Percentiles rank a stretch among this genome's conserved stretches.
phyloP scores from a whole-genome alignment of 2,329 filamentous ascomycete genomes.

The Cordyceps militaris region DNA sequence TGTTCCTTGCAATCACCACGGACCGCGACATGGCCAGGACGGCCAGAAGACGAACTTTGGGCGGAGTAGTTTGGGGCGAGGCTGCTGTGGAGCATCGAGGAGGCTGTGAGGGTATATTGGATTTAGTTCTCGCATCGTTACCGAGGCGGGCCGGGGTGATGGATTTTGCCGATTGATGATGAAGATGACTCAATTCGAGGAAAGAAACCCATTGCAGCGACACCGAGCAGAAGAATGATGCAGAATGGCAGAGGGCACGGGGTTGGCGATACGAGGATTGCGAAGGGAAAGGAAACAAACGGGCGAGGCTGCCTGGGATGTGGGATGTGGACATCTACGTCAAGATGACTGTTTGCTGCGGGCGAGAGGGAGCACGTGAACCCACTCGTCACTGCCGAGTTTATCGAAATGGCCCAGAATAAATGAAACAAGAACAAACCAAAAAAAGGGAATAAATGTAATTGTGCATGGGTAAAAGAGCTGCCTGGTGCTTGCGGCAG shows the following conservation, averaged over 20 bases:
- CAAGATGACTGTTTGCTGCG: not conserved
- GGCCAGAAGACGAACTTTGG: too few relatives aligned
- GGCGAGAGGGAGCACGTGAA: not conserved
- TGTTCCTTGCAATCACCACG: too few relatives aligned
- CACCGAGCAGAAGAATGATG: not conserved
- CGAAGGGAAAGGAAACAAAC: not conserved
- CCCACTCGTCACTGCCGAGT: not conserved
- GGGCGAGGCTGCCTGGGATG: not conserved
- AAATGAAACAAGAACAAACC: not conserved
- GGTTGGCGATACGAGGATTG: not conserved
- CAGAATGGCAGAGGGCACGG: not conserved
- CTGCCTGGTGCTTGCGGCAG: not conserved
- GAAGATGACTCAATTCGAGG: not conserved
- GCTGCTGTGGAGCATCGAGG: not conserved
- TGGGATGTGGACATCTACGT: not conserved
- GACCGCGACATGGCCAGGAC: not conserved
- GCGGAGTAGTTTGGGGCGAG: not conserved
- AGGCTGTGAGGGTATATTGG: constrained; percentile 1
- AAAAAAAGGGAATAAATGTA: not conserved
- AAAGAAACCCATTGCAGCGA: not conserved
- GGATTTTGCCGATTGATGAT: not conserved
- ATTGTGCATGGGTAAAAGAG: too few relatives aligned
- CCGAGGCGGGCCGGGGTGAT: not conserved
- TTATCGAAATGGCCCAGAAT: not conserved
- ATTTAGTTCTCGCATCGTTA: not conserved